phyloP scores from a whole-genome alignment of 2,329 filamentous ascomycete genomes.

The Elsinoe perseae region DNA sequence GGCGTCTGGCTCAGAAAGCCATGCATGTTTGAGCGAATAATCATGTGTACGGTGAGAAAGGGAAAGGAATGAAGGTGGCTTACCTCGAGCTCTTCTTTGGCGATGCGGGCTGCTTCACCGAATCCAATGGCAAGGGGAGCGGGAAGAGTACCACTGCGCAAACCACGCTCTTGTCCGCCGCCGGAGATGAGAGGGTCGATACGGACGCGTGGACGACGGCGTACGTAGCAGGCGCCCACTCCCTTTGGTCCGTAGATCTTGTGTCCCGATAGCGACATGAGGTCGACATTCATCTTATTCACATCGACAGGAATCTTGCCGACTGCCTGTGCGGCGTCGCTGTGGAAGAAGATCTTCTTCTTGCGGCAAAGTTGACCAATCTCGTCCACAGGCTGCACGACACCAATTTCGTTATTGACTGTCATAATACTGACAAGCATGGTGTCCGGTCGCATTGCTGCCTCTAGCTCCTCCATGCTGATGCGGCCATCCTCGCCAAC shows the following conservation, averaged over 20 bases:
- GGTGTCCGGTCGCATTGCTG: slow-evolving; percentile 84
- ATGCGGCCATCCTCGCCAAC: slow-evolving; percentile 83
- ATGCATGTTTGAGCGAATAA: slow-evolving; percentile 84
- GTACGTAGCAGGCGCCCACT: slow-evolving; percentile 91
- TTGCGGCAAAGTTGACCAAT: slow-evolving; percentile 86
- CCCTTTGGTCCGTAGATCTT: slow-evolving; percentile 99
- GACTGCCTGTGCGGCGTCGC: slow-evolving; percentile 92
- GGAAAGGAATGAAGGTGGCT: slow-evolving; percentile 36
- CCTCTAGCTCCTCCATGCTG: slow-evolving; percentile 73
- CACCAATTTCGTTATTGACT: slow-evolving; percentile 98
- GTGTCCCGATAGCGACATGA: slow-evolving; percentile 98
- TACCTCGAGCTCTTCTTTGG: slow-evolving; percentile 84
- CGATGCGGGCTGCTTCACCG: slow-evolving; percentile 89
- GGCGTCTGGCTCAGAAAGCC: slow-evolving; percentile 70
- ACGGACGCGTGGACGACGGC: slow-evolving; percentile 84
- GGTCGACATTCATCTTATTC: slow-evolving; percentile 93
- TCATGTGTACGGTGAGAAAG: slow-evolving; percentile 45
- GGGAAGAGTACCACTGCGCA: slow-evolving; percentile 88
- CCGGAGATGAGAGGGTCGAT: slow-evolving; percentile 93
- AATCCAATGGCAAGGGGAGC: slow-evolving; percentile 86
- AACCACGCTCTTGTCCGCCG: slow-evolving; percentile 88
- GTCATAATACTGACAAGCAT: slow-evolving; percentile 94
- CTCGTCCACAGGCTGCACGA: slow-evolving; percentile 91
- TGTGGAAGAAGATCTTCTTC: slow-evolving; percentile 97
- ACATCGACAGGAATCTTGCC: slow-evolving; percentile 96